A percentile compares a stretch with the other conserved stretches of the same genome.
Evolutionary conservation across 1,139 yeast species (phyloP).

Genomic region (Geotrichum fermentans): DNA sequence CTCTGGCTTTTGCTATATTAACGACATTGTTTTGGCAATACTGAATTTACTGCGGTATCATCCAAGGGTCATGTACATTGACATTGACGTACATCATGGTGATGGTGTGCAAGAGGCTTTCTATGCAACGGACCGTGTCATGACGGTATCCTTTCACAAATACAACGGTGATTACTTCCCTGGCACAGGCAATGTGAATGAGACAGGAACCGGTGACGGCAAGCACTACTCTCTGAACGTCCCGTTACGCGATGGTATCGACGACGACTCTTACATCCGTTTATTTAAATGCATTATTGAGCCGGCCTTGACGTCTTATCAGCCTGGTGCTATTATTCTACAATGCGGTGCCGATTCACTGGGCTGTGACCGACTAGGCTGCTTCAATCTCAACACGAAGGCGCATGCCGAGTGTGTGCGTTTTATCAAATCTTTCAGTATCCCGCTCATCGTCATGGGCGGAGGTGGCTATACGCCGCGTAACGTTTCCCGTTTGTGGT

Average conservation of each 20-base stretch:
- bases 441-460: slow-evolving; percentile 87
- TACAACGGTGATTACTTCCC: slow-evolving; percentile 95
- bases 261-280: slow-evolving; percentile 79
- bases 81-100: slow-evolving; percentile 94
- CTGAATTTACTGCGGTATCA: slow-evolving; percentile 76
- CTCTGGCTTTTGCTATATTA: slow-evolving; percentile 90
- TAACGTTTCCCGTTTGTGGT: slow-evolving; percentile 91
- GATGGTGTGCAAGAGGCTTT: slow-evolving; percentile 98
- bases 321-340: slow-evolving; percentile 88
- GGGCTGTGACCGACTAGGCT: slow-evolving; percentile 89
- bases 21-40: slow-evolving; percentile 88
- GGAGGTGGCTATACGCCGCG: slow-evolving; percentile 98
- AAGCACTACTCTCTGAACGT: slow-evolving; percentile 83
- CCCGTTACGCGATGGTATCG: slow-evolving; percentile 94
- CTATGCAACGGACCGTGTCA: slow-evolving; percentile 88
- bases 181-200: slow-evolving; percentile 88
- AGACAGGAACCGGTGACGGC: slow-evolving; percentile 82
- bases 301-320: slow-evolving; percentile 74
- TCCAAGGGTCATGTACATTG: slow-evolving; percentile 88
- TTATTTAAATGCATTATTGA: slow-evolving; percentile 81
- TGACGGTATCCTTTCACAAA: slow-evolving; percentile 93
- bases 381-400: slow-evolving; percentile 81
- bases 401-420: slow-evolving; percentile 96
- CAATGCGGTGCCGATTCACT: slow-evolving; percentile 98
- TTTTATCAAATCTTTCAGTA: slow-evolving; percentile 75